Evolutionary conservation across 805 yeast genomes (phyloP), one percentile per base, ranked within the genome.

Genomic region (Cyberlindnera americana): DNA sequence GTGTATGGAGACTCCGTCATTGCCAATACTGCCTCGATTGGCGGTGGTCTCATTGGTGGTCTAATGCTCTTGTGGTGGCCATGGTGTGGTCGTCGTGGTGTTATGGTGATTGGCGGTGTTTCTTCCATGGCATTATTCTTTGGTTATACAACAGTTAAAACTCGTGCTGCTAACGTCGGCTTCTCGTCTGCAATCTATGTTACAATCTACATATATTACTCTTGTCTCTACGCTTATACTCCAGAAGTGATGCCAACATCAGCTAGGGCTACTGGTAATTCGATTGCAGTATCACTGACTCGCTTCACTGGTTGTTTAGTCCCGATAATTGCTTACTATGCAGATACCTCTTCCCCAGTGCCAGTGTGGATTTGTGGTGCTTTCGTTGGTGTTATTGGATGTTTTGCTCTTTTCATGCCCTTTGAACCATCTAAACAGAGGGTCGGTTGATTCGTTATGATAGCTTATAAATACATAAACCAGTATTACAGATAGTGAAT

Each of bases 191-290:
- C 52, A n/a, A 47, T 39, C 10, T 39, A 72, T 40, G 54, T 69
- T 41, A 56, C 62, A 27, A 50, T 71, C 35, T 62, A 68, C 55
- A 68, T 77, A 39, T 75, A 74, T 52, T 78, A 75, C 55, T 81
- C 81, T 1, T 74, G 77, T 27, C 62, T 80, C 16, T 80, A 77
- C 53, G 84, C 83, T 3, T 78, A 77, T 51, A 77, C 83, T 2
- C 85, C 85, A 0, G 83, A 80, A 54, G 74, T 77, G 15, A 69
- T 79, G 57, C 80, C 80, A 23, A 59, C 75, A 1, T 52, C 61
- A 22, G 67, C 70, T 21, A 58, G 77, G 51, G 79, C 77, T 5
- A 78, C 85, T 1, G 85, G 81, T 18, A 72, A 74, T 33, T 81
- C 83, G 0, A 52, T 79, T 18, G 75, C 80, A 13, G 69, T 81